phyloP scores from a whole-genome alignment of 768 basidiomycete species.

The Rickenella mellea region DNA sequence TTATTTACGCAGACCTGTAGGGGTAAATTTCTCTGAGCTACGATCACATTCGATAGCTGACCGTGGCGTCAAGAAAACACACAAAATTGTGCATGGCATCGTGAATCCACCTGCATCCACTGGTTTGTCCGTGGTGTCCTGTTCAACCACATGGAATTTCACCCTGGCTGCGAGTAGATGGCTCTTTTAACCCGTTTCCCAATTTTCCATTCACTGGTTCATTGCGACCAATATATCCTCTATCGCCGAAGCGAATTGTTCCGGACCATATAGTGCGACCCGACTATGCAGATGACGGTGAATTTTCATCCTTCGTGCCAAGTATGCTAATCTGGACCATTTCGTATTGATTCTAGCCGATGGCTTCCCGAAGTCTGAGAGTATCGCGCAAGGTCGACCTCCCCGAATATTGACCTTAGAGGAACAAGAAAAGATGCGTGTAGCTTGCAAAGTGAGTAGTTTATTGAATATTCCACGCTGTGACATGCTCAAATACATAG shows the following conservation, averaged over 20 bases:
- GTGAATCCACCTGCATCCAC: conserved; percentile 19
- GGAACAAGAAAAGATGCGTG: conserved; percentile 86
- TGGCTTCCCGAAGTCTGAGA: conserved; percentile 30
- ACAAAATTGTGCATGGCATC: conserved; percentile 69
- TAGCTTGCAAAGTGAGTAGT: conserved; percentile 66
- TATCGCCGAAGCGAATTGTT: conserved; percentile 65
- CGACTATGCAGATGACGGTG: conserved; percentile 77
- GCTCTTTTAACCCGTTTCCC: conserved; percentile 73
- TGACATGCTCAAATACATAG: conserved; percentile 28
- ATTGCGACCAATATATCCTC: conserved; percentile 79
- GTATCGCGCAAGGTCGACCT: conserved; percentile 45
- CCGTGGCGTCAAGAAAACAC: conserved; percentile 51
- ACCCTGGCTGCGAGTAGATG: conserved; percentile 36
- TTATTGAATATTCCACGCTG: conserved; percentile 1
- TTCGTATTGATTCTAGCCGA: conserved; percentile 1
- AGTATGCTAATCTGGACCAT: conserved; percentile 2
- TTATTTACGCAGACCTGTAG: conserved; percentile 7
- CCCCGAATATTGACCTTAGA: conserved; percentile 57
- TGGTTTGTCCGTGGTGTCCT: neutral
- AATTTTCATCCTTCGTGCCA: conserved; percentile 21
- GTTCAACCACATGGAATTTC: neutral
- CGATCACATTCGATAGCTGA: neutral
- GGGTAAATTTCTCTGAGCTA: conserved; percentile 14
- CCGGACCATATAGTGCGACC: conserved; percentile 81
- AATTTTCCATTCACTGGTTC: conserved; percentile 71